Evolutionary conservation across 2,329 filamentous ascomycete genomes (phyloP), one percentile per base, ranked within the genome.

Genomic region (Aspergillus caelatus): DNA sequence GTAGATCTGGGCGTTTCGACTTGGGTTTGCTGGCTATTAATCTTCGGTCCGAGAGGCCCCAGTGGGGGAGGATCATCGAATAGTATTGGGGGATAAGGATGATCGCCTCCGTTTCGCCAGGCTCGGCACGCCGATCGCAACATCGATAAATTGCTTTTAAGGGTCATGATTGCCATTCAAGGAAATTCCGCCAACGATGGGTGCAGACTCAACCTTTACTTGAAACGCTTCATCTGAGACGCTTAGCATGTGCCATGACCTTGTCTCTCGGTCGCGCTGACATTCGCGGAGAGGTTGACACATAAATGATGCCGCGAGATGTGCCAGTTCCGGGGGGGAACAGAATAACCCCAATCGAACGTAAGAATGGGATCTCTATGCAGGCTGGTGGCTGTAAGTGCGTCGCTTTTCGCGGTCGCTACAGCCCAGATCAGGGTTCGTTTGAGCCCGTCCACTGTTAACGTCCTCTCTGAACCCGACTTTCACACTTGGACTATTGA

Each of bases 391-490:
- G 28, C 45, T 3, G n/a, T 63, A 23, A 39, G 50, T 4, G 62
- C 53, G 2, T 34, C 43, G 14, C 58, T 57, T 23, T 23, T 60
- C 7, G 41, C 52, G 6, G 14, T 32, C 4, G 8, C 39, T 7
- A 34, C 46, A 4, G 59, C 59, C 3, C 62, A 64, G 43, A 30
- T 62, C 21, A 36, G 62, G 21, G 62, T 64, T 12, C 62, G 59
- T 28, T 11, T 64, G 19, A 41, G 23, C 16, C 53, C 62, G 9
- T 61, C 62, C 6, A 62, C 30, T 12, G 45, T 64, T 12, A 56
- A 52, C 16, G 11, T 54, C 7, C 55, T 64, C 30, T 52, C 41
- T 8, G 62, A 64, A 11, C 56, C 56, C 1, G 62, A 62, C 28
- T 64, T 62, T 39, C 21, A 39, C 9, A 62, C 60, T 6, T 62